Conservation (phyloP, 352 stramenopile genomes). For the Pythium volutum region DNA sequence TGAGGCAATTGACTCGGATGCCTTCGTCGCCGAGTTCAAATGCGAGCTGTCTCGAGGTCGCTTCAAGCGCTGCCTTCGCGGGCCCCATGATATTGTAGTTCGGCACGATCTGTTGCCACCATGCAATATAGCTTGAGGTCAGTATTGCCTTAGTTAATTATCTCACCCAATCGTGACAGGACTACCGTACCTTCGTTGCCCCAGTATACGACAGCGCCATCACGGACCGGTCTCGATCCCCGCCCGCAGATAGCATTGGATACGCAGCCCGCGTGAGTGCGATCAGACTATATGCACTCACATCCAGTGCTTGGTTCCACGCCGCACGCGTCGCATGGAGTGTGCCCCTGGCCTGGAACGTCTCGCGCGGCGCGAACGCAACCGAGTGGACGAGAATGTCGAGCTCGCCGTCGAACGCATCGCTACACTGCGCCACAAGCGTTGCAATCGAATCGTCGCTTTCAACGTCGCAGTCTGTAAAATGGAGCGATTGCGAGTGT, state of each 20-base stretch:
- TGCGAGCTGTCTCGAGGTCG: conserved; percentile 77
- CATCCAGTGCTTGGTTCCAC: conserved; percentile 78
- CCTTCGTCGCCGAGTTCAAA: conserved; percentile 68
- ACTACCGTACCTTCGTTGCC: conserved; percentile 40
- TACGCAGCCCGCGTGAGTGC: conserved; percentile 61
- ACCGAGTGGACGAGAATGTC: conserved; percentile 91
- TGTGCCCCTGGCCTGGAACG: conserved; percentile 61
- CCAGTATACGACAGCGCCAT: conserved; percentile 88
- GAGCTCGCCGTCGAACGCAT: conserved; percentile 55
- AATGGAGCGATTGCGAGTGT: conserved; percentile 29
- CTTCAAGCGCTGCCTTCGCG: conserved; percentile 88
- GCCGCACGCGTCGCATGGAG: conserved; percentile 41
- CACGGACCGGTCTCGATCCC: conserved; percentile 58
- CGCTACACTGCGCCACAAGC: conserved; percentile 41
- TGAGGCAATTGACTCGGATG: conserved; percentile 90
- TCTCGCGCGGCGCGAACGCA: conserved; percentile 78
- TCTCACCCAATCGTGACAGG: neutral
- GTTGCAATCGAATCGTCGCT: conserved; percentile 47
- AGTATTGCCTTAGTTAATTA: neutral
- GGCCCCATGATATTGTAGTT: conserved; percentile 93
- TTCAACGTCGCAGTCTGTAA: conserved; percentile 76
- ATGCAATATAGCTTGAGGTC: neutral
- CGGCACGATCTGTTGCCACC: conserved; percentile 56
- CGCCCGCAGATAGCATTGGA: conserved; percentile 40
- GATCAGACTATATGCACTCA: conserved; percentile 91